Evolutionary conservation across 805 yeast genomes (phyloP), one percentile per base, ranked within the genome.

Genomic region (Barnettozyma sucrosica): DNA sequence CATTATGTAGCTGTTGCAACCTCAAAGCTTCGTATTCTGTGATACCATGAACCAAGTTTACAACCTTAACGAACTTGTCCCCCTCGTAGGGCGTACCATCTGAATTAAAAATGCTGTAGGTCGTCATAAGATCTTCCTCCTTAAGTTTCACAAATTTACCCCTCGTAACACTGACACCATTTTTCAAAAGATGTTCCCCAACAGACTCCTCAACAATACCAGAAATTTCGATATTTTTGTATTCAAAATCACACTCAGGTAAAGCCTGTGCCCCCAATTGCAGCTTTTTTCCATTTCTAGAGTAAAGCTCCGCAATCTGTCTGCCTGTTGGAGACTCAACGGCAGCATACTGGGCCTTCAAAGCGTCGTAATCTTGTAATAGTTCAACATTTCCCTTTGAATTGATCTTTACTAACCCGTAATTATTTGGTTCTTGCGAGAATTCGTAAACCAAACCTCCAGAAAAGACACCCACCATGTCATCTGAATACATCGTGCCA

Each of bases 361-460:
- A 71, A 56, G 75, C 76, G 42, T 64, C 58, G 63, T 59, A 92
- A 67, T 90, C 98, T 1, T 67, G 57, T 45, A 75, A 67, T 36
- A 77, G 66, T 21, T 75, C 64, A 41, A 85, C 81, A 13, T 72
- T 59, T 19, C 71, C 66, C 49, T 68, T 69, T 41, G 67, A 64
- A 28, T 65, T 65, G 51, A 89, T 71, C 46, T 76, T 64, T 43
- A 92, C 98, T 48, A 92, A 73, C 20, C 98, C 98, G 65, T 88
- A 92, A 58, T 85, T 70, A 62, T 82, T 79, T 23, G 74, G 73
- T 66, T 88, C 97, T 57, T 85, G 76, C 5, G 93, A 77, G 67
- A 83, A 92, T 69, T 92, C 97, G 68, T 92, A 92, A 28, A 89
- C 95, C 55, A 93, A 74, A 36, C 98, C 97, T 7, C 97, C 97